A percentile compares a stretch with the other conserved stretches of the same genome.
Evolutionary conservation across 305 asterid species (phyloP).

Genomic region (Monarda citriodora): DNA sequence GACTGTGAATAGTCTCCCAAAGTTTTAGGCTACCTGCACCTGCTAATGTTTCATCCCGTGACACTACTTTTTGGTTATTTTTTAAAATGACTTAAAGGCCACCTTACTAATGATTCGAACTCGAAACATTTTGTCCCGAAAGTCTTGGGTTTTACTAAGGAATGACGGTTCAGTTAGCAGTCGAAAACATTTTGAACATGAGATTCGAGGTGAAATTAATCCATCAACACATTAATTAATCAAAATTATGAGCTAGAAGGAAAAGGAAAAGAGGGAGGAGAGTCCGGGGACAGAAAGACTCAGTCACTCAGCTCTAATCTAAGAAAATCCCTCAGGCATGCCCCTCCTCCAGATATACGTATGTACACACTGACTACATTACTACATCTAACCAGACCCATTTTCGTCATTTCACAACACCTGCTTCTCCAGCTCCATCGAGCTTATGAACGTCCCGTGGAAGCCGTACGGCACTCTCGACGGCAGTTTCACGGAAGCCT

Average conservation of each 20-base stretch:
- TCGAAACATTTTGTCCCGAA: too few species aligned
- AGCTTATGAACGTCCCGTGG: slow-evolving; percentile 70
- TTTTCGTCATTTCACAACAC: slow-evolving; percentile 9
- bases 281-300: slow-evolving; percentile 44
- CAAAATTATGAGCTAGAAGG: too few species aligned
- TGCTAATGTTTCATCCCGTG: background rate
- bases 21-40: background rate
- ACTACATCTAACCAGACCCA: background rate
- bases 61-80: background rate
- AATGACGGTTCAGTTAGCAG: too few species aligned
- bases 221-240: too few species aligned
- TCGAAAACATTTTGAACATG: too few species aligned
- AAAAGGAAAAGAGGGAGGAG: slow-evolving; percentile 15
- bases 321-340: slow-evolving; percentile 41
- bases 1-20: background rate
- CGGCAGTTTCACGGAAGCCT: slow-evolving; percentile 58
- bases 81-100: too few species aligned
- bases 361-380: too few species aligned
- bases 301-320: slow-evolving; percentile 7
- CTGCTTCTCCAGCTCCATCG: slow-evolving; percentile 46
- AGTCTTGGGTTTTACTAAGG: too few species aligned
- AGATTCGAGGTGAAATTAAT: too few species aligned
- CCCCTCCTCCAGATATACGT: slow-evolving; percentile 13
- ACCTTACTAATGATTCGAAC: too few species aligned
- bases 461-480: slow-evolving; percentile 82